A percentile compares a stretch with the other conserved stretches of the same genome.
These are phyloP conservation scores for Penicillium sp. DNA, from an alignment of 2,329 filamentous ascomycete species.

Conservation along the genomic window DNA sequence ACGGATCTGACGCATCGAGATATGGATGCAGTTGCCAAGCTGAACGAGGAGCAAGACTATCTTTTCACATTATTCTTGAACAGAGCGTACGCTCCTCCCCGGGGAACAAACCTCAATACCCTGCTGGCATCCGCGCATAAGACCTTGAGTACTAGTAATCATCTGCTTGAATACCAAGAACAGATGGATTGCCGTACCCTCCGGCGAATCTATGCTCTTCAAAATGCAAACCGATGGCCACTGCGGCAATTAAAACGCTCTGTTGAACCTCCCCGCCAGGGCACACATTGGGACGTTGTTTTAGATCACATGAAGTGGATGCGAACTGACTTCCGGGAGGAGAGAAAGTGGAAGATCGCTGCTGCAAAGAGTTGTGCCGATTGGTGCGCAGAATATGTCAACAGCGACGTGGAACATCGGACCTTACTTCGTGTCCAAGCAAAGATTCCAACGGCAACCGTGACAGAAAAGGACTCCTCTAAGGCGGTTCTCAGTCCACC, in stretches of 20 bases:
- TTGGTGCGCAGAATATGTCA: constrained; percentile 80
- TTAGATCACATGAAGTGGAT: constrained; percentile 96
- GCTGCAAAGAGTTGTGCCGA: constrained; percentile 75
- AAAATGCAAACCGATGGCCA: constrained; percentile 90
- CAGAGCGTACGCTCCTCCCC: constrained; percentile 54
- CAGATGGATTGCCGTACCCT: constrained; percentile 84
- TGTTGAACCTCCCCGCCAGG: constrained; percentile 72
- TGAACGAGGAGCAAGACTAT: constrained; percentile 55
- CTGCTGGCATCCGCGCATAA: constrained; percentile 82
- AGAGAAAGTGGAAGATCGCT: constrained; percentile 88
- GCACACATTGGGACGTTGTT: constrained; percentile 80
- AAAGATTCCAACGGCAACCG: constrained; percentile 30
- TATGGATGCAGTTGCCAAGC: constrained; percentile 46
- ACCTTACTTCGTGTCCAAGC: constrained; percentile 64
- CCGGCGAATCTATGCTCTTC: constrained; percentile 81
- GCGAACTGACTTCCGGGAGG: constrained; percentile 91
- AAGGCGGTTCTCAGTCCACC: constrained; percentile 32
- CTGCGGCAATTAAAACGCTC: constrained; percentile 83
- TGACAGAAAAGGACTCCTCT: constrained; percentile 20
- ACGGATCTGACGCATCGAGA: constrained; percentile 38
- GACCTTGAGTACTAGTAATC: constrained; percentile 80
- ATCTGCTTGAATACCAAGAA: constrained; percentile 78
- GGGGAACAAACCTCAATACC: constrained; percentile 58
- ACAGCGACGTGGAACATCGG: constrained; percentile 61
- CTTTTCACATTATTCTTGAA: constrained; percentile 63